Conservation (phyloP, 495 filamentous ascomycete species). For the Xanthoparmelia taractica region DNA sequence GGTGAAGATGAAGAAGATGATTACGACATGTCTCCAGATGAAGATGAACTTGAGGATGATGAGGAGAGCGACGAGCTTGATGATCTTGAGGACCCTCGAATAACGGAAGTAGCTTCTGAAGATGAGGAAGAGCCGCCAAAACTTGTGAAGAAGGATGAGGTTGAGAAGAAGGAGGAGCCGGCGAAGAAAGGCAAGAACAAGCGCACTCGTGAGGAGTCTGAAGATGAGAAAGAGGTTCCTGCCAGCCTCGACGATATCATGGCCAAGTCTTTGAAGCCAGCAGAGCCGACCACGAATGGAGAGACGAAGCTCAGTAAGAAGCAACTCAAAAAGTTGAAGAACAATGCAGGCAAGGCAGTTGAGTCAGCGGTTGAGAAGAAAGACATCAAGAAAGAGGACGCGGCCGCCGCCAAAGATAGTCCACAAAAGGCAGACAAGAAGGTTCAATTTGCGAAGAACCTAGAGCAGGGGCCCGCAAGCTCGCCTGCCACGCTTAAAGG, state of each 20-base stretch:
- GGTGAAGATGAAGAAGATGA: slow-evolving; percentile 60
- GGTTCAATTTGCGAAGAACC: slow-evolving; percentile 97
- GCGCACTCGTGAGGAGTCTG: slow-evolving; percentile 60
- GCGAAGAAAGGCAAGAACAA: slow-evolving; percentile 73
- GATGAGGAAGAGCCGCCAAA: slow-evolving; percentile 69
- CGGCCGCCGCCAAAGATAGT: slow-evolving; percentile 34
- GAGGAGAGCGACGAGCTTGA: slow-evolving; percentile 82
- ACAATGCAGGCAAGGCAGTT: slow-evolving; percentile 80
- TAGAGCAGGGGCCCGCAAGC: slow-evolving; percentile 88
- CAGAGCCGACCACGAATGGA: slow-evolving; percentile 48
- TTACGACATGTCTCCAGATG: slow-evolving; percentile 75
- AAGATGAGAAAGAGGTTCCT: slow-evolving; percentile 41
- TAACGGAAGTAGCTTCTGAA: slow-evolving; percentile 79
- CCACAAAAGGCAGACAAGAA: slow-evolving; percentile 74
- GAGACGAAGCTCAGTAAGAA: slow-evolving; percentile 77
- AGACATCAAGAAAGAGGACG: slow-evolving; percentile 44
- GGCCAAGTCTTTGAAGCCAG: slow-evolving; percentile 57
- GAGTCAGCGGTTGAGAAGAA: slow-evolving; percentile 48
- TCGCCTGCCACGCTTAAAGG: slow-evolving; percentile 41
- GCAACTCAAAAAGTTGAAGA: slow-evolving; percentile 97
- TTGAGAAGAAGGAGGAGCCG: slow-evolving; percentile 37
- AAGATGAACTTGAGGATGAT: slow-evolving; percentile 64
- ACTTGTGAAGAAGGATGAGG: slow-evolving; percentile 42
- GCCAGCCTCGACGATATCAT: slow-evolving; percentile 64
- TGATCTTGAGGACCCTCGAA: slow-evolving; percentile 65